phyloP scores from a whole-genome alignment of 2,329 filamentous ascomycete species.

The Pseudonectria buxi region DNA sequence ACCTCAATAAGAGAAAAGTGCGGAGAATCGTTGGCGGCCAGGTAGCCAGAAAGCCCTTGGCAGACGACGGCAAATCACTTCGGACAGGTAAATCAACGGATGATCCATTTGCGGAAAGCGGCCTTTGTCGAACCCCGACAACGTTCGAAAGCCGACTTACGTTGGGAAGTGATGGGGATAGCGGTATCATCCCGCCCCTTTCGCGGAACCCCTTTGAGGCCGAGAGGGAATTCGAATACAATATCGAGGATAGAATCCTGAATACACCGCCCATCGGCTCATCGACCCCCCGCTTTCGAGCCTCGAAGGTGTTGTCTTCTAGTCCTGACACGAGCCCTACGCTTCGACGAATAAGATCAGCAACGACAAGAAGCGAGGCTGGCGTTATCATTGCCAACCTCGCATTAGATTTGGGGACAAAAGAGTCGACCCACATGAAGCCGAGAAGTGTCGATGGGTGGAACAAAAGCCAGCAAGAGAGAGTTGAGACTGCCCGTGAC shows the following conservation, averaged over 20 bases:
- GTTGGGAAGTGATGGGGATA: slow-evolving; percentile 2
- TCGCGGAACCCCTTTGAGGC: slow-evolving; percentile 26
- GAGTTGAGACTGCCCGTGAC: neutral
- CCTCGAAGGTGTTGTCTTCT: slow-evolving; percentile 11
- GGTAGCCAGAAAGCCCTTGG: slow-evolving; percentile 22
- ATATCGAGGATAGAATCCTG: slow-evolving; percentile 34
- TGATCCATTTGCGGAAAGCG: slow-evolving; percentile 24
- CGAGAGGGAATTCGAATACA: slow-evolving; percentile 31
- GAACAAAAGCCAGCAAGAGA: slow-evolving; percentile 1
- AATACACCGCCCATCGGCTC: slow-evolving; percentile 28
- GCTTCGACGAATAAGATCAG: neutral
- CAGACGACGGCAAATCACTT: slow-evolving; percentile 22
- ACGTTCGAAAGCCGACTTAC: slow-evolving; percentile 18
- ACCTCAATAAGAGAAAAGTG: slow-evolving; percentile 29
- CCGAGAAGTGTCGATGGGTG: neutral
- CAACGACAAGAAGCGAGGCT: slow-evolving; percentile 1
- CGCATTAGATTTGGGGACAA: slow-evolving; percentile 1
- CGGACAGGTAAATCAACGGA: slow-evolving; percentile 20
- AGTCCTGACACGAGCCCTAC: slow-evolving; percentile 10
- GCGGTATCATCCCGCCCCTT: slow-evolving; percentile 1
- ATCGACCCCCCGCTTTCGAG: slow-evolving; percentile 31
- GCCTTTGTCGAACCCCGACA: slow-evolving; percentile 13
- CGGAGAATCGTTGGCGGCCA: slow-evolving; percentile 26
- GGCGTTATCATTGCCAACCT: slow-evolving; percentile 1
- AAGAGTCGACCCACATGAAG: neutral